Base-by-base conservation (phyloP, 441 rosid genomes). In the Mallotus japonicus region DNA sequence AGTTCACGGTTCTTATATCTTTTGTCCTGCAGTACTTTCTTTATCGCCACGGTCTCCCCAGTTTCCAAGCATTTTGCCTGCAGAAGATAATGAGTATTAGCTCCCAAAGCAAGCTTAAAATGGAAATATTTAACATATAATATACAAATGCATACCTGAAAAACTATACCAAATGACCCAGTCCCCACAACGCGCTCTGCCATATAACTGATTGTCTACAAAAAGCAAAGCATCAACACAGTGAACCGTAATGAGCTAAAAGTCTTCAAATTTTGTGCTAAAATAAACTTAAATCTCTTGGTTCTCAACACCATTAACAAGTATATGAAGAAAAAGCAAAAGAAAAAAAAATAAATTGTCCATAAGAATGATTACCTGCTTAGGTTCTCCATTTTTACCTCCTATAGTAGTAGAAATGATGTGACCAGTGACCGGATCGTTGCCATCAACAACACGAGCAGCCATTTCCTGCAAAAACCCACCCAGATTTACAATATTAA, bases 161-260 rank as follows among this genome's bases (percentile, higher is more conserved):
- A 95, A 57, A 95, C 99, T 24, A 95, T 82, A 44, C 99, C 99
- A 79, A 95, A 95, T 2, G 99, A 93, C 54, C 99, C 99, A 69
- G 87, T 93, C 47, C 98, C 99, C 5, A 95, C 94, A 59, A 93
- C 92, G 34, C 97, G 89, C 87, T 95, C 99, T 51, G 99, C 98
- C 99, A 93, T 95, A 82, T 91, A 95, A 79, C 98, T 93, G 77
- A 95, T 92, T 2, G 98, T 95, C 97, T 95, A 79, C 69, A 67
- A 76, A 55, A 73, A 49, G 32, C 54, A 76, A 68, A 53, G 66
- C 54, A 80, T 6, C 51, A 73, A 58, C 28, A 17, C 19, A 65
- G 16, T 32, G 12, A 16, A 62, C 17, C 3, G 58, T 17, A 54
- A 16, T 76, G 63, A 65, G 60, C 74, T 19, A 34, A 4, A 64